Conservation (phyloP, 768 basidiomycete genomes). For the Leccinum pellstonianum region DNA sequence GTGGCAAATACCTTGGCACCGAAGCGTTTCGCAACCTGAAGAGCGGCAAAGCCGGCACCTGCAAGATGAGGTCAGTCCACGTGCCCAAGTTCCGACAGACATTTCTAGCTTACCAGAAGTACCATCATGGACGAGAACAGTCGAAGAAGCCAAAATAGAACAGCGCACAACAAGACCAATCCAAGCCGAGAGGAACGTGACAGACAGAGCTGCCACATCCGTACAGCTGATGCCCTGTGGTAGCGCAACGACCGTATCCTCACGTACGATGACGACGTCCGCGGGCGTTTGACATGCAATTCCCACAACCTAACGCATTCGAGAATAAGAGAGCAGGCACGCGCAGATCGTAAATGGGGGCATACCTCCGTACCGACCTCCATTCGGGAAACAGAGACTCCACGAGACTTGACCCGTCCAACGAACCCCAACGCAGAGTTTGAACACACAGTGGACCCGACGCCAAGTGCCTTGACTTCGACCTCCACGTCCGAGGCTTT, state of each 20-base stretch:
- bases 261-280: slow-evolving; percentile 17
- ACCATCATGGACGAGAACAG: slow-evolving; percentile 28
- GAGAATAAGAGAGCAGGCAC: neutral
- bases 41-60: slow-evolving; percentile 27
- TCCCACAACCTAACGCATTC: slow-evolving; percentile 16
- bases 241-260: slow-evolving; percentile 12
- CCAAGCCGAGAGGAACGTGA: slow-evolving; percentile 28
- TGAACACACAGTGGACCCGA: slow-evolving; percentile 2
- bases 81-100: neutral
- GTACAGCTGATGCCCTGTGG: slow-evolving; percentile 12
- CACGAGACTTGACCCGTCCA: slow-evolving; percentile 20
- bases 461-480: slow-evolving; percentile 16
- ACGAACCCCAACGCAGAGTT: slow-evolving; percentile 19
- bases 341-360: neutral
- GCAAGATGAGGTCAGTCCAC: neutral
- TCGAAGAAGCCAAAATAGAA: slow-evolving; percentile 21
- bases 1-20: slow-evolving; percentile 22
- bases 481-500: slow-evolving; percentile 21
- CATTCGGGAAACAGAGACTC: slow-evolving; percentile 3
- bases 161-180: slow-evolving; percentile 24
- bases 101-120: slow-evolving; percentile 19
- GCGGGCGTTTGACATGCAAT: slow-evolving; percentile 17
- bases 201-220: slow-evolving; percentile 25
- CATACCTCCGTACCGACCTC: slow-evolving; percentile 13
- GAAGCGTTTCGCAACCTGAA: slow-evolving; percentile 27